Conservation (phyloP, 176 grass and related monocot genomes). For the Puccinellia tenuiflora region DNA sequence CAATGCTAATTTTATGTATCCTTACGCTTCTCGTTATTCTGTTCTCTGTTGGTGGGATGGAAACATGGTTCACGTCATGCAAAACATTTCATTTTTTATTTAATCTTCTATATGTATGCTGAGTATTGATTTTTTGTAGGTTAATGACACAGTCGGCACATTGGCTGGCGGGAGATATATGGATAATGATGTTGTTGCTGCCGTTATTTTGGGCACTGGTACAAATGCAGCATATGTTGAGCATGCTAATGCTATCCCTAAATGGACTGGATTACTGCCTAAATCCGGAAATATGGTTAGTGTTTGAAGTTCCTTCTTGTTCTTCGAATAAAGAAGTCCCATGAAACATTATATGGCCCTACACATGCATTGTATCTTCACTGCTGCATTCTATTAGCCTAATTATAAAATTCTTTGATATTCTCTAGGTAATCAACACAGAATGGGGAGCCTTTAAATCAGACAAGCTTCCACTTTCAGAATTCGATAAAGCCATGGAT, state of each 20-base stretch:
- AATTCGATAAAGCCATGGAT: constrained; percentile 80
- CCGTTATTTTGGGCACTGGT: constrained; percentile 73
- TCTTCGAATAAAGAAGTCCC: background rate
- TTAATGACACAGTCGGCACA: constrained; percentile 67
- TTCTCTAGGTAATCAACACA: constrained; percentile 81
- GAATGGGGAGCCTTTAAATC: constrained; percentile 94
- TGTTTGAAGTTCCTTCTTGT: constrained; percentile 7
- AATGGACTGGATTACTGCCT: constrained; percentile 49
- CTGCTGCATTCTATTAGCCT: background rate
- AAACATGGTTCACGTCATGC: background rate
- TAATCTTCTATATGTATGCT: background rate
- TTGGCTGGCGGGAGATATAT: constrained; percentile 69
- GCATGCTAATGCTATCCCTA: constrained; percentile 61
- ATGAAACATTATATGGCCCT: background rate
- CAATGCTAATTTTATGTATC: background rate
- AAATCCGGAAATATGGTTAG: constrained; percentile 62
- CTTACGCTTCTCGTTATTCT: background rate
- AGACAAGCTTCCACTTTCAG: constrained; percentile 65
- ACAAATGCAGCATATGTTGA: constrained; percentile 89
- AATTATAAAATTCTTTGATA: background rate
- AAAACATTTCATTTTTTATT: background rate
- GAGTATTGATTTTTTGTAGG: constrained; percentile 28
- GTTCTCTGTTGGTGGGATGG: background rate
- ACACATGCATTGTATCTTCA: background rate
- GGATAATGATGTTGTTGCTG: constrained; percentile 62